phyloP scores from a whole-genome alignment of 768 basidiomycete genomes.

The Hebeloma cylindrosporum region DNA sequence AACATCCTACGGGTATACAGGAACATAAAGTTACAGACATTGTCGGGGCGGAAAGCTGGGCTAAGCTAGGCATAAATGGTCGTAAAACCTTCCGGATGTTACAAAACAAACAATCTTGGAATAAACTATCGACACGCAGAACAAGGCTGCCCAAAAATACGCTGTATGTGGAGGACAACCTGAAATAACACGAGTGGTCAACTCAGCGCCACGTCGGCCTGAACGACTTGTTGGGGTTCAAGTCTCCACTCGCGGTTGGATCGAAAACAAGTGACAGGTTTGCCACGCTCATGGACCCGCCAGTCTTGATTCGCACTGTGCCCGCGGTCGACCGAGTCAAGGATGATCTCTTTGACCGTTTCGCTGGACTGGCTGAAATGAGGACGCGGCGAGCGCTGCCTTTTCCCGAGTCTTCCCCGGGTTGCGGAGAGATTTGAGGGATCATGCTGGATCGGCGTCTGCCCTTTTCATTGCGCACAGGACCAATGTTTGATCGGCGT shows the following conservation, averaged over 20 bases:
- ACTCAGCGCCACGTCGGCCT: conserved; percentile 28
- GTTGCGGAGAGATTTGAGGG: conserved; percentile 57
- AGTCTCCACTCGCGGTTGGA: conserved; percentile 23
- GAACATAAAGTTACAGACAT: conserved; percentile 10
- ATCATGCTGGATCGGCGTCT: conserved; percentile 81
- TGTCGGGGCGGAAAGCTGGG: conserved; percentile 3
- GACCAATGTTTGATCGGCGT: conserved; percentile 72
- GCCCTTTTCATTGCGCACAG: conserved; percentile 69
- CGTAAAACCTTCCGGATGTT: conserved; percentile 14
- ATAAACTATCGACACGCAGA: conserved; percentile 11
- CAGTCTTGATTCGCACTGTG: conserved; percentile 18
- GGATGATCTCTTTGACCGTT: conserved; percentile 26
- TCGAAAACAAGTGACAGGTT: conserved; percentile 31
- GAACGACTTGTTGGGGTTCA: conserved; percentile 19
- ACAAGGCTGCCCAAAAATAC: conserved; percentile 3
- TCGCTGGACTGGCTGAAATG: conserved; percentile 24
- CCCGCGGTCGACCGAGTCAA: conserved; percentile 18
- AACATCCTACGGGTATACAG: conserved; percentile 23
- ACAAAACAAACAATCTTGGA: conserved; percentile 5
- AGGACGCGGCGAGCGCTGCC: conserved; percentile 25
- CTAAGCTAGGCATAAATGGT: conserved; percentile 17
- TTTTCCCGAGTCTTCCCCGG: conserved; percentile 34
- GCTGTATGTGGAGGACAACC: conserved; percentile 1
- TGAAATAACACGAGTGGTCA: background rate
- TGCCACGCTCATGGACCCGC: conserved; percentile 13